Percentiles rank a stretch among this genome's conserved stretches.
Conservation (phyloP, 495 filamentous ascomycete species). For the Lasiosphaeria ovina region DNA sequence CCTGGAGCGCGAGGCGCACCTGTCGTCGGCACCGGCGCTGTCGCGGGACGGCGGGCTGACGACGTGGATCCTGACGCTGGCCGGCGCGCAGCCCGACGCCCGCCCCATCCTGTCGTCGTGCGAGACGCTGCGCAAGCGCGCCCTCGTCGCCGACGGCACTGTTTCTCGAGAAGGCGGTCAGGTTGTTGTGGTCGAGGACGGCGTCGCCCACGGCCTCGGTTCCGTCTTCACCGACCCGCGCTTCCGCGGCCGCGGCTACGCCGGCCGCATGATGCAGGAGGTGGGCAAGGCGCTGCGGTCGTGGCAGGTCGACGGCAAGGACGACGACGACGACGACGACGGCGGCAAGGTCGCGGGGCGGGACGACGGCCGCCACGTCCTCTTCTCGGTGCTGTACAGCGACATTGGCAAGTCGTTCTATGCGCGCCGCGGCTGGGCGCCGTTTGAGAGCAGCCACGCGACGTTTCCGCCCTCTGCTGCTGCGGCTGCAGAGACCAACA, state of each 20-base stretch:
- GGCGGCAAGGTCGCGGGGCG: constrained; percentile 35
- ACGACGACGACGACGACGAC: constrained; percentile 11
- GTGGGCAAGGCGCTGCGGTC: constrained; percentile 35
- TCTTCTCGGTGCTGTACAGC: constrained; percentile 80
- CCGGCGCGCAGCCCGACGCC: constrained; percentile 37
- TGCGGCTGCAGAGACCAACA: constrained; percentile 26
- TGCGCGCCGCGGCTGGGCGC: constrained; percentile 73
- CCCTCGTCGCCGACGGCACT: constrained; percentile 39
- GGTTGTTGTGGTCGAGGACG: constrained; percentile 40
- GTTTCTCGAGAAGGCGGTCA: not conserved
- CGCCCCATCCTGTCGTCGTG: constrained; percentile 75
- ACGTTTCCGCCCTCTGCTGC: constrained; percentile 45
- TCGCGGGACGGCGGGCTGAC: constrained; percentile 73
- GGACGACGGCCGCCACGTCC: constrained; percentile 31
- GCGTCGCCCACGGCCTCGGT: constrained; percentile 74
- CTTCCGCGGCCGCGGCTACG: constrained; percentile 76
- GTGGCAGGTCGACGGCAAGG: constrained; percentile 30
- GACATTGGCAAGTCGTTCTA: constrained; percentile 97
- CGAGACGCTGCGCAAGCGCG: constrained; percentile 78
- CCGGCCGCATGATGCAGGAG: constrained; percentile 58
- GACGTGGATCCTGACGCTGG: constrained; percentile 81
- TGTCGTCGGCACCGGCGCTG: constrained; percentile 59
- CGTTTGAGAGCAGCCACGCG: constrained; percentile 70
- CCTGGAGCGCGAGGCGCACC: constrained; percentile 70
- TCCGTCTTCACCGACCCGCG: constrained; percentile 79